Conservation (phyloP, 441 rosid genomes). For the Adansonia gregorii region DNA sequence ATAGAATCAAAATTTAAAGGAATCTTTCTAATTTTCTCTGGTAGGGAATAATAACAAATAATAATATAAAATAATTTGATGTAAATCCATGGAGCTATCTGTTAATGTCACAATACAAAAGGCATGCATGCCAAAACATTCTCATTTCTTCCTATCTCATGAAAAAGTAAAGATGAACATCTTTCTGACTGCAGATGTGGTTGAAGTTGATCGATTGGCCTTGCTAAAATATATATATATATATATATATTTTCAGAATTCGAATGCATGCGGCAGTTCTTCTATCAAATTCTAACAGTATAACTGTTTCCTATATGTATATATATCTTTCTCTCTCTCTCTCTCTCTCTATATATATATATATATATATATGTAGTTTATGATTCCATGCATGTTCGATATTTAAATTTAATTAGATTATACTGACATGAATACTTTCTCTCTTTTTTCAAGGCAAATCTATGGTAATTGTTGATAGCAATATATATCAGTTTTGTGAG, state of each 20-base stretch:
- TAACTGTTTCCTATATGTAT: not conserved
- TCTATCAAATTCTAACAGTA: not conserved
- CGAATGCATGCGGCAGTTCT: not conserved
- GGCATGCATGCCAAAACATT: conserved; percentile 4
- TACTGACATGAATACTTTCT: not conserved
- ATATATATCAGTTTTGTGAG: not conserved
- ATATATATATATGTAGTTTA: too few species aligned
- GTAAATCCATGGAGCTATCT: conserved; percentile 5
- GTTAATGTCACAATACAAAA: conserved; percentile 5
- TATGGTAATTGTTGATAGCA: not conserved
- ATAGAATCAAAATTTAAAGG: not conserved
- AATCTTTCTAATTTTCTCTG: not conserved
- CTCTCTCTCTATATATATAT: too few species aligned
- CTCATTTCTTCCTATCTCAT: not conserved
- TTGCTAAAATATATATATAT: not conserved
- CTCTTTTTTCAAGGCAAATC: too few species aligned
- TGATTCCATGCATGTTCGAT: not conserved
- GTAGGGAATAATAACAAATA: not conserved
- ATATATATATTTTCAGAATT: not conserved
- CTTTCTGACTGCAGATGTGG: not conserved
- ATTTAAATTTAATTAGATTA: not conserved
- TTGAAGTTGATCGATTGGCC: not conserved
- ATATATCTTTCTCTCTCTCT: too few species aligned
- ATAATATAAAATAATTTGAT: too few species aligned
- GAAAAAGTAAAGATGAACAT: not conserved